phyloP scores from a whole-genome alignment of 2,329 filamentous ascomycete species.

The Tolypocladium paradoxum region DNA sequence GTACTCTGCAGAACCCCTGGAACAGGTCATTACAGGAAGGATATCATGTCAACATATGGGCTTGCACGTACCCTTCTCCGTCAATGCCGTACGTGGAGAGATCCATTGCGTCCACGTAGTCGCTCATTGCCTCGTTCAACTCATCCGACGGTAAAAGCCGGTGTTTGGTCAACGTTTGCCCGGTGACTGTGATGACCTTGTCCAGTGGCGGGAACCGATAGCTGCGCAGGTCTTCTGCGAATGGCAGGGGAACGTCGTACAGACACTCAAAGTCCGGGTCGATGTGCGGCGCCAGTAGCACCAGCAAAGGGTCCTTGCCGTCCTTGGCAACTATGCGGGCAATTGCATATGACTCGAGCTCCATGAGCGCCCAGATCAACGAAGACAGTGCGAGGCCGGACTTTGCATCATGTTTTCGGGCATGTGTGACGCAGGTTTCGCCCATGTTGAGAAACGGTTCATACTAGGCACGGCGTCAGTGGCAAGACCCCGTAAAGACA shows the following conservation, averaged over 20 bases:
- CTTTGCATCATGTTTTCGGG: conserved; percentile 68
- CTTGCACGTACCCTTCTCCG: conserved; percentile 54
- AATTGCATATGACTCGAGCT: conserved; percentile 76
- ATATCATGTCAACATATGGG: no score
- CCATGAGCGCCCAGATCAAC: conserved; percentile 75
- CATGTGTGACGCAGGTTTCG: conserved; percentile 65
- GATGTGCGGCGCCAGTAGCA: conserved; percentile 71
- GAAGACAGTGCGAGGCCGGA: conserved; percentile 80
- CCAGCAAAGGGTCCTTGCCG: conserved; percentile 62
- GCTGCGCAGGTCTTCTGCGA: conserved; percentile 81
- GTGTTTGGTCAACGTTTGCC: conserved; percentile 69
- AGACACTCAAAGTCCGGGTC: conserved; percentile 74
- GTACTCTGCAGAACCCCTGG: conserved; percentile 50
- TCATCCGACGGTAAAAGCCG: conserved; percentile 69
- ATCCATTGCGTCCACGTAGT: conserved; percentile 91
- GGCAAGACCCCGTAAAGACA: neutral
- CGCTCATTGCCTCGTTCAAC: conserved; percentile 71
- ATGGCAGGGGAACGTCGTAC: conserved; percentile 82
- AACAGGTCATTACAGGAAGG: neutral
- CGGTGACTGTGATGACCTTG: conserved; percentile 76
- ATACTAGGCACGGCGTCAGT: conserved; percentile 39
- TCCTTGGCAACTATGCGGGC: conserved; percentile 80
- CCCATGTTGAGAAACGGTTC: conserved; percentile 81
- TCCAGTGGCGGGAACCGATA: conserved; percentile 90
- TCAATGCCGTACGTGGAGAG: conserved; percentile 60